Base-by-base conservation (phyloP, 164 flowering plant genomes). In the Sedum album region DNA sequence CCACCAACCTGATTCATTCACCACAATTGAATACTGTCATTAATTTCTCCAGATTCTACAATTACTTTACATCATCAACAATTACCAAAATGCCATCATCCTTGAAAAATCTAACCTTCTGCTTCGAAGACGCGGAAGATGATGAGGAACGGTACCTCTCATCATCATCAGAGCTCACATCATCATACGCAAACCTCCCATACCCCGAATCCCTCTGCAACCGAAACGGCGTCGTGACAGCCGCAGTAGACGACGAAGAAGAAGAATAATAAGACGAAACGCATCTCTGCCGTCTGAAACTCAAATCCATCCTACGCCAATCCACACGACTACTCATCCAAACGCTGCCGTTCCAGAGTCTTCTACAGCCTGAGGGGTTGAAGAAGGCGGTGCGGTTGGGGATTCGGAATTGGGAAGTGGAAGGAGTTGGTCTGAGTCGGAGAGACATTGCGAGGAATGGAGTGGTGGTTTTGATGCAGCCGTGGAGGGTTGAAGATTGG, bases 151-250 rank as follows among this genome's bases (percentile, higher is more conserved):
- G 14, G 23, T 79, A 57, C 62, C 62, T 28, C 13, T 81, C 79
- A 23, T 85, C 88, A n/a, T 79, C 84, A 39, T 78, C 83, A 11
- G 85, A 81, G 6, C 33, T 57, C 35, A 44, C 71, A 60, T 85
- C 85, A 36, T 81, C 74, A 70, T 80, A 83, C 0, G 85, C 86
- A 31, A 64, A 77, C 76, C 83, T 69, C 31, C 86, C 85, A 60
- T 79, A 83, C 60, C 68, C 60, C 60, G 69, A 73, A 74, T 70
- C 76, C 69, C 75, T 83, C 74, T 73, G 69, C 78, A 73, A 63
- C 77, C 76, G 70, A 67, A 48, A 68, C 15, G 82, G 82, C 69
- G 60, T 30, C 2, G 68, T 31, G 26, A 57, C 33, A 5, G 62
- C 62, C 33, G n/a, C 33, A 57, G 18, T 57, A 30, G 31, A 23